Evolutionary conservation across 177 flowering plant species (phyloP), one percentile per base, ranked within the genome.

Genomic region (Telopea speciosissima): DNA sequence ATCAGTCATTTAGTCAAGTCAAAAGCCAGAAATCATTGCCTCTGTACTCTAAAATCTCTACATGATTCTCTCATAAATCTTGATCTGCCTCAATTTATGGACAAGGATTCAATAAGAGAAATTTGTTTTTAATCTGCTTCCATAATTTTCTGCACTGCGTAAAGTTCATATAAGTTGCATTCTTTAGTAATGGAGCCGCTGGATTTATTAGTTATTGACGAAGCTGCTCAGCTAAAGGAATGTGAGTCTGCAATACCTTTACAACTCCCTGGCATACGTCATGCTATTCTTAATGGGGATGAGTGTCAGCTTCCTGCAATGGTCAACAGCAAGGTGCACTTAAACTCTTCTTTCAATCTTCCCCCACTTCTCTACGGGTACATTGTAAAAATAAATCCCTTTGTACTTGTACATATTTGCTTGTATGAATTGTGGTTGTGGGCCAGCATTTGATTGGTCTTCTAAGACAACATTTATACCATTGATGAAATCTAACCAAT

Each of bases 171-270:
- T 72, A 66, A 69, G 65, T 72, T 88, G 65, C 79, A 78, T 60
- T 23, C 60, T 2, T 70, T 72, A 28, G 67, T 21, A 33, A 80
- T 79, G 77, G 62, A 71, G 44, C 86, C 82, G 17, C 24, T 85
- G 49, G 40, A 76, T 17, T 22, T 87, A 66, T 63, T 85, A 67
- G 83, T 87, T 10, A 75, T 87, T 63, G 90, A 87, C 65, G 93
- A 87, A 70, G 90, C 90, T 7, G 86, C 90, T 44, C 89, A 85
- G 68, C 45, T 87, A 45, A 87, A 81, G 58, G 92, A 86, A 68
- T 79, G 88, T 72, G 92, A 88, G 44, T 82, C 90, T 16, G 26
- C 76, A 1, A 86, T 86, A 33, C 86, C 89, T 1, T 68, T 89
- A 26, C 87, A 81, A 70, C 78, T 86, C 66, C 65, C 67, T 0